Conservation (phyloP, 1,139 yeast species). For the Taiozyma onychis region DNA sequence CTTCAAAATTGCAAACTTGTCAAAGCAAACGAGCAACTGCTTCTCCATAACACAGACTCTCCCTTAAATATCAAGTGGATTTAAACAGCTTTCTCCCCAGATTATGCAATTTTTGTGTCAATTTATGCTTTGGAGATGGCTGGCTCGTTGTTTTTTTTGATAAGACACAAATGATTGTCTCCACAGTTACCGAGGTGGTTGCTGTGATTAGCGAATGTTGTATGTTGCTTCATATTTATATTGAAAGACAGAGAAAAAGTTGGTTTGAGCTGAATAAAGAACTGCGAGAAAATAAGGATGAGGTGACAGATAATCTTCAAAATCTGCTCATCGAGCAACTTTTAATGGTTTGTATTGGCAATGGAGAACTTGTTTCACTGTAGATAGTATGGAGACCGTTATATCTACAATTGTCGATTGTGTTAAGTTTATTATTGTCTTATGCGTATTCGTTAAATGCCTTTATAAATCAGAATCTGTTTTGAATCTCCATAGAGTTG, state of each 20-base stretch:
- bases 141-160: not conserved
- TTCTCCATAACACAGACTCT: not conserved
- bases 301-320: not conserved
- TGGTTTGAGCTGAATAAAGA: too few relatives aligned
- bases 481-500: constrained; percentile 2
- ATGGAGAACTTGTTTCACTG: too few relatives aligned
- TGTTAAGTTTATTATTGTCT: too few relatives aligned
- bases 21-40: not conserved
- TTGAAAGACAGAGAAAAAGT: too few relatives aligned
- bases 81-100: not conserved
- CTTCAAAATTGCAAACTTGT: too few relatives aligned
- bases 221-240: too few relatives aligned
- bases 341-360: too few relatives aligned
- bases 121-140: not conserved
- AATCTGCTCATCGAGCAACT: not conserved
- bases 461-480: not conserved
- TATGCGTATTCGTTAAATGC: too few relatives aligned
- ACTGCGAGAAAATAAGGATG: too few relatives aligned
- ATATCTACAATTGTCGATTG: too few relatives aligned
- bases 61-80: not conserved
- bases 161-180: not conserved
- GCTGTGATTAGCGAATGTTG: too few relatives aligned
- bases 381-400: too few relatives aligned
- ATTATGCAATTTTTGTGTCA: not conserved
- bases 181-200: not conserved